Conservation (phyloP, 768 basidiomycete species). For the Hypholoma sublateritium region DNA sequence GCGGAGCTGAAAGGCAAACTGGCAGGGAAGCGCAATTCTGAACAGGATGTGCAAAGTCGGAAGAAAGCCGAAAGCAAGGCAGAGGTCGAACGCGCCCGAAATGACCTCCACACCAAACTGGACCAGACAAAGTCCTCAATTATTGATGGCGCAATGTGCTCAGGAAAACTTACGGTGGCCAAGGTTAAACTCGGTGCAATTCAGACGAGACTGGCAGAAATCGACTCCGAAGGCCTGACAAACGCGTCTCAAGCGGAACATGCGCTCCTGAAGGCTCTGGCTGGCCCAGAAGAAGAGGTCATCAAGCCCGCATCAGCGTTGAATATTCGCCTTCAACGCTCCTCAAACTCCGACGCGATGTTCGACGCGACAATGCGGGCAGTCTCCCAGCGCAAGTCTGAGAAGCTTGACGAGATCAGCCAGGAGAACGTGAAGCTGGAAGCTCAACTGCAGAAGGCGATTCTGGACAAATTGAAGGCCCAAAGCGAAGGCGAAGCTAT, state of each 20-base stretch:
- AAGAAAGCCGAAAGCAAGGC: conserved; percentile 68
- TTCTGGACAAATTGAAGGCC: conserved; percentile 69
- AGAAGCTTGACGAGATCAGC: conserved; percentile 71
- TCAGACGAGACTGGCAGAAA: conserved; percentile 57
- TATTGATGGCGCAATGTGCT: conserved; percentile 71
- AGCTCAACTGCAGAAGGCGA: conserved; percentile 60
- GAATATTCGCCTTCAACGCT: conserved; percentile 59
- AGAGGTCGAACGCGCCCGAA: conserved; percentile 74
- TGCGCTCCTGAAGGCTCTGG: conserved; percentile 64
- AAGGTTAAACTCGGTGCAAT: conserved; percentile 67
- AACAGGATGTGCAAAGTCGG: conserved; percentile 63
- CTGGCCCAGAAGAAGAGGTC: conserved; percentile 68
- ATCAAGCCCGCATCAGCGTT: conserved; percentile 59
- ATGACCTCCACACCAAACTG: conserved; percentile 68
- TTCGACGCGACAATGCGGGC: conserved; percentile 88
- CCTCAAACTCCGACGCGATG: conserved; percentile 75
- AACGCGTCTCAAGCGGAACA: conserved; percentile 67
- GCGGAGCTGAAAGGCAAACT: conserved; percentile 85
- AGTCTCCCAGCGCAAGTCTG: conserved; percentile 74
- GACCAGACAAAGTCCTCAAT: conserved; percentile 73
- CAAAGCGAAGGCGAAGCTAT: conserved; percentile 67
- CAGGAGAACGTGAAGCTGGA: conserved; percentile 73
- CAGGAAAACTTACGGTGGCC: conserved; percentile 70
- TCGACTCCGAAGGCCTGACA: conserved; percentile 42
- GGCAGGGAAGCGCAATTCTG: conserved; percentile 63